Evolutionary conservation across 768 basidiomycete genomes (phyloP).

Genomic region (Cystobasidium tubakii): DNA sequence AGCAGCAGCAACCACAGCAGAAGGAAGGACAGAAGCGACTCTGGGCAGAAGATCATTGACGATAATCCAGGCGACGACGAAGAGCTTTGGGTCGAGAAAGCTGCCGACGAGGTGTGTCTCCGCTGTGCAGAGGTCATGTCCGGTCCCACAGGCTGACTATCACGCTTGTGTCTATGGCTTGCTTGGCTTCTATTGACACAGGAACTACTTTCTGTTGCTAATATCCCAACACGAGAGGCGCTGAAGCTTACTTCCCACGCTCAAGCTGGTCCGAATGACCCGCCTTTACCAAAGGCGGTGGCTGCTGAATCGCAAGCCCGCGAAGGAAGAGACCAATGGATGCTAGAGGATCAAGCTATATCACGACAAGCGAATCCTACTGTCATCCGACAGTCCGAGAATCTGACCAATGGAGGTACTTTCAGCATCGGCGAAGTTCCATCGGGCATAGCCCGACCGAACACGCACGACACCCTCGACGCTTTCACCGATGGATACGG

Average conservation of each 20-base stretch:
- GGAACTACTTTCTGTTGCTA: slow-evolving; percentile 48
- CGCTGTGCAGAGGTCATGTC: slow-evolving; percentile 64
- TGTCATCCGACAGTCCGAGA: slow-evolving; percentile 22
- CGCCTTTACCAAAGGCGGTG: slow-evolving; percentile 54
- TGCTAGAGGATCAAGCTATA: slow-evolving; percentile 56
- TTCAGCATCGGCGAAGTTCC: slow-evolving; percentile 36
- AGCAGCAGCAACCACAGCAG: slow-evolving; percentile 46
- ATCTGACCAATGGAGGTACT: slow-evolving; percentile 35
- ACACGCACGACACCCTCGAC: slow-evolving; percentile 37
- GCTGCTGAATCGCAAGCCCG: slow-evolving; percentile 55
- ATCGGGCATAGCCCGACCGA: slow-evolving; percentile 39
- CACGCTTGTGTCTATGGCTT: not conserved
- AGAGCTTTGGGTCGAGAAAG: slow-evolving; percentile 82
- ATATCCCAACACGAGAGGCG: slow-evolving; percentile 69
- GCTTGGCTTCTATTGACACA: not conserved
- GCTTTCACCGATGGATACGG: slow-evolving; percentile 49
- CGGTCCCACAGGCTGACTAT: slow-evolving; percentile 43
- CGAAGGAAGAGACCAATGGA: slow-evolving; percentile 74
- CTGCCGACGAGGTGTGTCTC: slow-evolving; percentile 59
- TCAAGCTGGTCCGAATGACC: slow-evolving; percentile 51
- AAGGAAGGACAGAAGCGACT: slow-evolving; percentile 47
- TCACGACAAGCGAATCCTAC: slow-evolving; percentile 46
- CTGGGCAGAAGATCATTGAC: slow-evolving; percentile 57
- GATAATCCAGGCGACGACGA: slow-evolving; percentile 60
- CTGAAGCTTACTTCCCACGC: slow-evolving; percentile 65